Evolutionary conservation across 176 grass and related monocot species (phyloP), one percentile per base, ranked within the genome.

Genomic region (Metroxylon sagu): DNA sequence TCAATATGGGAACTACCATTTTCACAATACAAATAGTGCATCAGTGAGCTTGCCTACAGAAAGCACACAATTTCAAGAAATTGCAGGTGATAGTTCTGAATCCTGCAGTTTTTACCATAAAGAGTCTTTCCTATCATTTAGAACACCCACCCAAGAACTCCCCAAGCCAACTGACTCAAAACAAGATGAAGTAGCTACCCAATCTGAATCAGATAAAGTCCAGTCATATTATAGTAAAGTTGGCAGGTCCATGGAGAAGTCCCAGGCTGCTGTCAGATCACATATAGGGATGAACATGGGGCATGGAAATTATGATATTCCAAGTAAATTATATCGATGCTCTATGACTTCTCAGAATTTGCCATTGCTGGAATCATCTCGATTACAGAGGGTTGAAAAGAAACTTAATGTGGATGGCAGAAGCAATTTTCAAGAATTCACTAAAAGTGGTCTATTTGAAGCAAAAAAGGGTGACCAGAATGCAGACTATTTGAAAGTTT

Each of bases 271-370:
- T 43, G 12, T 43, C 35, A 14, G 35, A 43, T 43, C 35, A 43
- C 35, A 56, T 48, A 39, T 48, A 39, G 29, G 29, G 53, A 54
- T 55, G 65, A 48, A 25, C 7, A 19, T 39, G 48, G 55, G 23
- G 10, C 26, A 60, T 59, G 25, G 2, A 26, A 51, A 6, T 23
- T 30, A 50, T 71, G 48, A 56, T 29, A 4, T 60, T 25, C 5
- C 54, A 60, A 60, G 21, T 14, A 43, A 71, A 25, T 48, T 15
- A 16, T 17, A 26, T 69, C 19, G 14, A 26, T 50, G 14, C 19
- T 60, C 43, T 39, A 21, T 48, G 14, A 28, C 14, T 68, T 66
- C 68, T 64, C 61, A 48, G 26, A 17, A 16, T 23, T 48, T 71
- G 15, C 8, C 10, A 28, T n/a, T 52, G 56, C 17, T 69, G 52